Evolutionary conservation across 2,329 filamentous ascomycete genomes (phyloP), one percentile per base, ranked within the genome.

Genomic region (Stromatinia cepivora): DNA sequence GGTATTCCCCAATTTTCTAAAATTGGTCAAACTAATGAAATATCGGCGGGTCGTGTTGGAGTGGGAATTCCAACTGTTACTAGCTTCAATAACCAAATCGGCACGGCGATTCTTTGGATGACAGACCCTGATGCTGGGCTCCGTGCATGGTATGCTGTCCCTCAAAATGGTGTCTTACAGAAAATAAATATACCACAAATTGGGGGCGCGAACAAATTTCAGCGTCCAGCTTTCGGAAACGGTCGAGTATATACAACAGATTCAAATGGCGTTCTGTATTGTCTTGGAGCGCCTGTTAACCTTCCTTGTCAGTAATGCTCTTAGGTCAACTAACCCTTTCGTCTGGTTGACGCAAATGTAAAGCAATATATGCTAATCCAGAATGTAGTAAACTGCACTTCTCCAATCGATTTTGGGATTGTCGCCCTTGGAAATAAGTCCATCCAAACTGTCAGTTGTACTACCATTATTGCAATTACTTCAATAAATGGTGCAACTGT

Each of bases 201-300:
- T 9, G 76, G 78, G 25, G 78, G 79, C 9, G 73, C 78, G 10
- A 77, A 77, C 46, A 81, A 80, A 69, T 81, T 79, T 67, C 77
- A 77, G n/a, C 72, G 80, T 48, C 80, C 80, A 10, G 77, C 78
- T 8, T 82, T 82, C 71, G 80, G 80, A 20, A 76, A 81, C 64
- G 75, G 74, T 13, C 67, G 75, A 56, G 73, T 79, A 22, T 80
- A 80, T 70, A 70, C 70, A n/a, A 72, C 76, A 11, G 77, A 76
- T 57, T 70, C 72, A 8, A 75, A 73, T 58, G 76, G 74, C 13
- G 66, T 70, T 50, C 64, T 78, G 5, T 74, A 76, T 39, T 74
- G 75, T 58, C 70, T 77, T n/a, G 78, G 78, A 6, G 77, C 79
- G 11, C 79, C 80, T 15, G 79, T 81, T 63, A 78, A 78, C 64